Evolutionary conservation across 1,284 basidiomycete genomes (phyloP).

Genomic region (Sanghuangporus weigelae): DNA sequence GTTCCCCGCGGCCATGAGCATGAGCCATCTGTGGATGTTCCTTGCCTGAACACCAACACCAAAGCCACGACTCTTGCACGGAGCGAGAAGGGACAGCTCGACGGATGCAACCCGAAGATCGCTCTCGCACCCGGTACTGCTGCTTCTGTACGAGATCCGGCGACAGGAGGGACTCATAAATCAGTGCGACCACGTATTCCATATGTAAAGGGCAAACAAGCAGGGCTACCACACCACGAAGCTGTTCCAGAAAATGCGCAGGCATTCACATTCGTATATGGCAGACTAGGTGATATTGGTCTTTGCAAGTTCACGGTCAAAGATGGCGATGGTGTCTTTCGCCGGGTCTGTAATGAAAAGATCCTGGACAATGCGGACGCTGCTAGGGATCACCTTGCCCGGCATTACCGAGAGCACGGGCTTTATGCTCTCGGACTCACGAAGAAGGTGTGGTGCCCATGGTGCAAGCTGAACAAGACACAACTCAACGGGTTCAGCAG

Average conservation of each 20-base stretch:
- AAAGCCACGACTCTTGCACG: too few species aligned
- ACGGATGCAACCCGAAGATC: too few species aligned
- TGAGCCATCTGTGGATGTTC: too few species aligned
- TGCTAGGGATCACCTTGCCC: neutral
- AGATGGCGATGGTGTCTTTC: neutral
- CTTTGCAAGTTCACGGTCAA: neutral
- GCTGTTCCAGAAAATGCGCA: neutral
- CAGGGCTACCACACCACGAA: too few species aligned
- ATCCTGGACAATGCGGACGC: neutral
- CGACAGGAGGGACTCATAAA: too few species aligned
- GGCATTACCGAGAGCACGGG: neutral
- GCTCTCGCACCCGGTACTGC: too few species aligned
- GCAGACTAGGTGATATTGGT: neutral
- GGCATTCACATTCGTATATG: neutral
- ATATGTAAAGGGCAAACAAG: too few species aligned
- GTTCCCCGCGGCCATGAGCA: too few species aligned
- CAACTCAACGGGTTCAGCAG: neutral
- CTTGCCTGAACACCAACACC: too few species aligned
- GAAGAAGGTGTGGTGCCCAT: neutral
- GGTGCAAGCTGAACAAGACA: neutral
- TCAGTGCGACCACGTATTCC: too few species aligned
- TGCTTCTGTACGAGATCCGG: too few species aligned
- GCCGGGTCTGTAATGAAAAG: neutral
- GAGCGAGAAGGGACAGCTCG: too few species aligned
- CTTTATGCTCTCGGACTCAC: neutral